Conservation (phyloP, 495 filamentous ascomycete genomes). For the Aspergillus funiculosus region DNA sequence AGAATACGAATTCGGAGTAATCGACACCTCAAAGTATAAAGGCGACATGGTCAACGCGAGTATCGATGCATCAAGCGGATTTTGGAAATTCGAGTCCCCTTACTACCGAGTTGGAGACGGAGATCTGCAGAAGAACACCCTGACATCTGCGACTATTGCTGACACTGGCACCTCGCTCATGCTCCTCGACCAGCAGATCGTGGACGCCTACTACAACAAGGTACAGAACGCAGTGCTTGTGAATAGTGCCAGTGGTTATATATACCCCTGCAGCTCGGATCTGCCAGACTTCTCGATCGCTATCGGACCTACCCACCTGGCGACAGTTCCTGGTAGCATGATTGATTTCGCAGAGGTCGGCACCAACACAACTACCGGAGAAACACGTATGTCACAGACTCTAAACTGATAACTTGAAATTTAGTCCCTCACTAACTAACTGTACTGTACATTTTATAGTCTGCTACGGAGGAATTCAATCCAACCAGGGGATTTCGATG, state of each 20-base stretch:
- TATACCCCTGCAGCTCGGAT: conserved; percentile 55
- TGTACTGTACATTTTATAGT: conserved; percentile 30
- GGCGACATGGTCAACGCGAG: conserved; percentile 58
- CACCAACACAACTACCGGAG: conserved; percentile 34
- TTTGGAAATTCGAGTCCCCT: conserved; percentile 67
- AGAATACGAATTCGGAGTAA: conserved; percentile 70
- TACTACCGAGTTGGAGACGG: conserved; percentile 51
- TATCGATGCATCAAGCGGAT: conserved; percentile 59
- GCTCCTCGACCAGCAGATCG: conserved; percentile 58
- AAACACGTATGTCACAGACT: conserved; percentile 27
- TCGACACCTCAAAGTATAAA: conserved; percentile 60
- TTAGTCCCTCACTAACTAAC: too few species aligned
- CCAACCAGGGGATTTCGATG: conserved; percentile 48
- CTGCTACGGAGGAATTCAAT: conserved; percentile 69
- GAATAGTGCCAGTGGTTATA: conserved; percentile 50
- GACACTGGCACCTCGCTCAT: conserved; percentile 73
- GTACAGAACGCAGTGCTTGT: conserved; percentile 52
- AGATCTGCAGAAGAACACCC: conserved; percentile 23
- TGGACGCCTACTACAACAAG: conserved; percentile 54
- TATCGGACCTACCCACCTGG: conserved; percentile 54
- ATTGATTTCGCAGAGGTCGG: conserved; percentile 62
- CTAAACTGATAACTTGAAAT: background rate
- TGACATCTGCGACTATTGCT: conserved; percentile 48
- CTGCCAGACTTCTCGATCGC: conserved; percentile 64
- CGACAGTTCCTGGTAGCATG: conserved; percentile 57